Percentiles rank a stretch among this genome's conserved stretches.
phyloP scores from a whole-genome alignment of 1,284 basidiomycete species.

The Naganishia cerealis region DNA sequence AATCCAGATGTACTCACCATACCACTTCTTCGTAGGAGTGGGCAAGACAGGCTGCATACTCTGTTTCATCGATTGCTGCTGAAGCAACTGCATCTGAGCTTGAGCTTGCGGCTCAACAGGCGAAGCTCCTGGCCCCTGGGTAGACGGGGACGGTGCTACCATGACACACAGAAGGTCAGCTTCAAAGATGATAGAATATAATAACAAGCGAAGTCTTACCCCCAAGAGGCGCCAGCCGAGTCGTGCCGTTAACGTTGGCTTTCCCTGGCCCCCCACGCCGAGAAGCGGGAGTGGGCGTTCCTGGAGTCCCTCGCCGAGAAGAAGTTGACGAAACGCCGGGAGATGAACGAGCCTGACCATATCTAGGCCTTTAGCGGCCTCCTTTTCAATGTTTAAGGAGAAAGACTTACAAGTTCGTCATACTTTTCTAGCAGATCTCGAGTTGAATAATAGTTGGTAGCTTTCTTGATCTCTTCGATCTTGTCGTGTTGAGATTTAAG shows the following conservation, averaged over 20 bases:
- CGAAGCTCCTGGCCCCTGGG: conserved; percentile 26
- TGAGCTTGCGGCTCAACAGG: conserved; percentile 42
- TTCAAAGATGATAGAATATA: not conserved
- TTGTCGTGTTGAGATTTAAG: conserved; percentile 78
- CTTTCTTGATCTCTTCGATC: conserved; percentile 95
- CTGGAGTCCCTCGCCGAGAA: conserved; percentile 12
- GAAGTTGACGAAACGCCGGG: conserved; percentile 8
- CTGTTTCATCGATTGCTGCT: conserved; percentile 46
- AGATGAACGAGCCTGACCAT: conserved; percentile 10
- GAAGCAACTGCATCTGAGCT: conserved; percentile 44
- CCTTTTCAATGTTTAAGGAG: not conserved
- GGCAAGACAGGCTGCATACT: conserved; percentile 53
- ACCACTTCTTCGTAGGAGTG: conserved; percentile 76
- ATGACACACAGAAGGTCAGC: not conserved
- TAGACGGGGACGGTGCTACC: not conserved
- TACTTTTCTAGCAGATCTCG: conserved; percentile 87
- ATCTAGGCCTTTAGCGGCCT: not conserved
- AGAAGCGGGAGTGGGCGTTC: conserved; percentile 29
- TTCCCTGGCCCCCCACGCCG: conserved; percentile 13
- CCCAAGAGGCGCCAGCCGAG: conserved; percentile 35
- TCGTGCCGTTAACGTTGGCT: not conserved
- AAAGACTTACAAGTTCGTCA: conserved; percentile 60
- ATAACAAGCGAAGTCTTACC: not conserved
- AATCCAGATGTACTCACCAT: conserved; percentile 43
- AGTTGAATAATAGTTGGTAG: conserved; percentile 91